phyloP scores from a whole-genome alignment of 306 rosid species.

The Quercus gilva region DNA sequence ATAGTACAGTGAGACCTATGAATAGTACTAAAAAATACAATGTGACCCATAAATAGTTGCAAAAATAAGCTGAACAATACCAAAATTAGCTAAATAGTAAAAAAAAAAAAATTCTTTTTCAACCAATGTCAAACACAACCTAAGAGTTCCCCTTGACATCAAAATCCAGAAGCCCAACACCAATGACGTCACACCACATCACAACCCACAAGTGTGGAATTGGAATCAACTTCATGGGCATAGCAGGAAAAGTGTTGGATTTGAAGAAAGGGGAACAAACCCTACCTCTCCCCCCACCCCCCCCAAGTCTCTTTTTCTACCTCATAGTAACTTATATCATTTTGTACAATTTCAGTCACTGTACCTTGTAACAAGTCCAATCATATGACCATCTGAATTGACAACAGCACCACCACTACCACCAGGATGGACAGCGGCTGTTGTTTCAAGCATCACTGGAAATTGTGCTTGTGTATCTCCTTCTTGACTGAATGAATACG shows the following conservation, averaged over 20 bases:
- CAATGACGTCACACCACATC: background rate
- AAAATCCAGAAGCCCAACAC: background rate
- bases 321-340: background rate
- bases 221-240: background rate
- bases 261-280: background rate
- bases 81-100: too few relatives aligned
- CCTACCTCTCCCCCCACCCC: too few relatives aligned
- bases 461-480: slow-evolving; percentile 35
- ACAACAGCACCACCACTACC: slow-evolving; percentile 96
- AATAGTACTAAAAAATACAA: too few relatives aligned
- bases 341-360: slow-evolving; percentile 8
- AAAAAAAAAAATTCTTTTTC: too few relatives aligned
- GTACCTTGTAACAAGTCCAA: slow-evolving; percentile 94
- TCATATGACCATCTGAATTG: slow-evolving; percentile 82
- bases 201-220: background rate
- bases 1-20: too few relatives aligned
- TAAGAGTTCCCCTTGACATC: background rate
- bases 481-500: slow-evolving; percentile 42
- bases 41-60: too few relatives aligned
- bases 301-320: too few relatives aligned
- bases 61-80: too few relatives aligned
- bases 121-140: too few relatives aligned
- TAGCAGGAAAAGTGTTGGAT: background rate
- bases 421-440: slow-evolving; percentile 96
- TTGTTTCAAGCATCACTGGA: slow-evolving; percentile 92